Evolutionary conservation across 2,329 filamentous ascomycete species (phyloP).

Genomic region (Fusarium burgessii): DNA sequence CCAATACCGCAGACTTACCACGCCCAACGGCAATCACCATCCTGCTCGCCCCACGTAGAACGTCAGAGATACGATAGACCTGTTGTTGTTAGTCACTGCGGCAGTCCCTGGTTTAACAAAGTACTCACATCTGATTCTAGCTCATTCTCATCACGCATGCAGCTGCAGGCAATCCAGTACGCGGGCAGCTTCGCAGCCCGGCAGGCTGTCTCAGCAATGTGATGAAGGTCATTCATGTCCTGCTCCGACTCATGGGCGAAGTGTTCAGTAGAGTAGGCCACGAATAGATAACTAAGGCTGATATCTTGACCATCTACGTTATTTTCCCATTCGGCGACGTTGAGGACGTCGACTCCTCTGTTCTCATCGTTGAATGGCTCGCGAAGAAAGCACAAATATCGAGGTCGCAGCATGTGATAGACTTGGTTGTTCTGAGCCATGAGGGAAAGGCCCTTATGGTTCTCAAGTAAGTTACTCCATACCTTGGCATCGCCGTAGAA

Average conservation of each 20-base stretch:
- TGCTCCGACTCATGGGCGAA: constrained; percentile 38
- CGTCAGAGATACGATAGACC: constrained; percentile 43
- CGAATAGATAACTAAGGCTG: constrained; percentile 40
- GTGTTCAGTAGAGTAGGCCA: constrained; percentile 43
- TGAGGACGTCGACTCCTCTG: constrained; percentile 37
- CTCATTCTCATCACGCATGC: constrained; percentile 39
- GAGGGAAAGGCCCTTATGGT: constrained; percentile 35
- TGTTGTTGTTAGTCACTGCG: too few relatives aligned
- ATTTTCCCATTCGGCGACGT: constrained; percentile 39
- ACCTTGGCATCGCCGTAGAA: constrained; percentile 43
- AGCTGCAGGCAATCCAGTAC: constrained; percentile 46
- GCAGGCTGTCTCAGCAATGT: constrained; percentile 45
- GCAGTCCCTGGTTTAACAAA: too few relatives aligned
- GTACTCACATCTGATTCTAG: constrained; percentile 34
- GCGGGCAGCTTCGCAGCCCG: constrained; percentile 40
- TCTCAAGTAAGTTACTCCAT: constrained; percentile 44
- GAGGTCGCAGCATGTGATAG: constrained; percentile 40
- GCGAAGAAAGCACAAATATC: constrained; percentile 43
- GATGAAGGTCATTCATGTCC: constrained; percentile 41
- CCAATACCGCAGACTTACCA: constrained; percentile 15
- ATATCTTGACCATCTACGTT: constrained; percentile 30
- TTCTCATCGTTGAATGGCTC: constrained; percentile 39
- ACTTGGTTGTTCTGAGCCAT: constrained; percentile 38
- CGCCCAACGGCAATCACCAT: constrained; percentile 43
- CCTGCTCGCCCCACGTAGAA: constrained; percentile 38